Evolutionary conservation across 345 rosid species (phyloP), one percentile per base, ranked within the genome.

Genomic region (Eucalyptus pumila): DNA sequence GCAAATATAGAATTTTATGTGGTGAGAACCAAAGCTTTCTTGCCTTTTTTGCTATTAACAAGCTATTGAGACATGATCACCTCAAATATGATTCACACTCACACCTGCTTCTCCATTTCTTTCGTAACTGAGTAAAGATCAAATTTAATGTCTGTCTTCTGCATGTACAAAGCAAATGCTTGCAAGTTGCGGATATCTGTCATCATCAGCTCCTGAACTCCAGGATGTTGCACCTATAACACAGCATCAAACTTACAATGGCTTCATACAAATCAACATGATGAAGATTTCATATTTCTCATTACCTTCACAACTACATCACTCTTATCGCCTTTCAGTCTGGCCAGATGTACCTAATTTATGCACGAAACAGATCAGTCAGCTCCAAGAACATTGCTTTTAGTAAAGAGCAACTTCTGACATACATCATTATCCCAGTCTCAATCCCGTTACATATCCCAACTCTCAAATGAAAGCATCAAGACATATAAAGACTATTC

Each of bases 81-180:
- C 47, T 3, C 42, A 76, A 86, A 76, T 13, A 37, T 50, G 24
- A 44, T 48, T 44, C 42, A 50, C 45, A 86, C 76, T 52, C 69
- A 15, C 85, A 96, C 99, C 99, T 97, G 99, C 93, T 93, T 97
- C 93, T 96, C 99, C 96, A 97, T 97, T 91, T 96, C 99, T 92
- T 95, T 97, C 34, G 95, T 95, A 88, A 97, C 90, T 48, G 99
- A 96, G 92, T 88, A 95, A 69, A 97, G 88, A 90, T 97, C 99
- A 91, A 97, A 97, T 90, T 95, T 96, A 91, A 97, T 91, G 92
- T 97, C 99, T 42, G 96, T 94, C 94, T 92, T 97, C 91, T 97
- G 99, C 93, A 97, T 94, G 96, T 94, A 97, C 50, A 95, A 92
- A 87, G 99, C 99, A 90, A 97, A 96, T 87, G 96, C 95, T 94